Percentiles rank a stretch among this genome's conserved stretches.
Evolutionary conservation across 805 yeast species (phyloP).

Genomic region (Kockiozyma suomiensis): DNA sequence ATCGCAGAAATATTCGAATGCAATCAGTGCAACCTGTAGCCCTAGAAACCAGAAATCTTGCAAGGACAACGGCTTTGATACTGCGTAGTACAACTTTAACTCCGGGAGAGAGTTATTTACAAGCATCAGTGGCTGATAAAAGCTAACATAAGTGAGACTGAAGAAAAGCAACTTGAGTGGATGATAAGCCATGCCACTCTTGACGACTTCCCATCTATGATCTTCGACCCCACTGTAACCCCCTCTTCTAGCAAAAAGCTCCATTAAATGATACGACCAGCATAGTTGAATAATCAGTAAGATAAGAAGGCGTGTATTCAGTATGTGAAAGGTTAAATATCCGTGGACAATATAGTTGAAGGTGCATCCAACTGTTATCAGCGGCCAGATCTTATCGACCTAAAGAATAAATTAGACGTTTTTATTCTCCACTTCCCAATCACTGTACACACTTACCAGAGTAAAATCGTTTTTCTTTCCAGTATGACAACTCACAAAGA

Average conservation of each 20-base stretch:
- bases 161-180: slow-evolving; percentile 7
- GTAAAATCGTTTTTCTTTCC: slow-evolving; percentile 20
- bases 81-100: neutral
- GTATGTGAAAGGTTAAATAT: neutral
- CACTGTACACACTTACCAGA: neutral
- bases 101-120: slow-evolving; percentile 13
- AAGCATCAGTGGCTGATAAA: slow-evolving; percentile 16
- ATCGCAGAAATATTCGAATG: slow-evolving; percentile 17
- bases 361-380: slow-evolving; percentile 8
- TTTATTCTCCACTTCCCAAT: neutral
- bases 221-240: slow-evolving; percentile 20
- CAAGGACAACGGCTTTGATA: neutral
- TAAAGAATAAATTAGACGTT: neutral
- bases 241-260: slow-evolving; percentile 19
- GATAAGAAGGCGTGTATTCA: neutral
- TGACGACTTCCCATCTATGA: slow-evolving; percentile 15
- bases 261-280: slow-evolving; percentile 23
- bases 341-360: slow-evolving; percentile 16
- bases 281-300: neutral
- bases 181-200: slow-evolving; percentile 7
- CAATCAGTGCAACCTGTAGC: neutral
- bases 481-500: slow-evolving; percentile 14
- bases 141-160: slow-evolving; percentile 10
- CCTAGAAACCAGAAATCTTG: slow-evolving; percentile 8
- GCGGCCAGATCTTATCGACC: slow-evolving; percentile 29